Base-by-base conservation (phyloP, 2,329 filamentous ascomycete genomes). In the Thermoascus crustaceus region DNA sequence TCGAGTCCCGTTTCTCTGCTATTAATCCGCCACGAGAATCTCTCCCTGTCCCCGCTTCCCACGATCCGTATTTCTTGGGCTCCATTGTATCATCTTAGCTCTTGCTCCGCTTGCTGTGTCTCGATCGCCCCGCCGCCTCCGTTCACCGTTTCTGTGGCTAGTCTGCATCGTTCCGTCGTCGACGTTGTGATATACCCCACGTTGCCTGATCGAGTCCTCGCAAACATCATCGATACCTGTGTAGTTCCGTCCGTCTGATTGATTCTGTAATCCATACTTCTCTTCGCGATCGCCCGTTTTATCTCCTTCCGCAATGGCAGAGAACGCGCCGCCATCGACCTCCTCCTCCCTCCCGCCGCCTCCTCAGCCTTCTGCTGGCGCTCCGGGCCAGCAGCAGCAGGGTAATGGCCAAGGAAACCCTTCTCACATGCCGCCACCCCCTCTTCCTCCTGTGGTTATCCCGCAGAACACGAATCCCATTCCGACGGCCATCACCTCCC, bases 391-490 rank as follows among this genome's bases (percentile, higher is more conserved):
- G 49, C 60, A 54, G 47, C 62, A 64, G 59, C 82, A 85, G 65
- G 64, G 63, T 50, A 81, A 81, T 57, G 74, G 73, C 48, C 82
- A 85, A 66, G 66, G 71, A 45, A 80, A 80, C 58, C 73, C 78
- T 45, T 67, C 75, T 47, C 83, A 91, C 62, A 88, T 95, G 82
- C 83, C 85, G 40, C 88, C 89, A 38, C 87, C 87, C 43, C 83
- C 88, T 48, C 79, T 94, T 42, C 83, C 93, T 30, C 77, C 80
- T 35, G 75, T 83, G 47, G 78, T 82, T 61, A 96, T 96, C 55
- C 88, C 89, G 18, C 86, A 91, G 66, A 96, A 95, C 70, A 95
- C 78, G 57, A 95, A 95, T 57, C 85, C 88, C 30, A 91, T 95
- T 55, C 88, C 88, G 32, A 93, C 86, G 19, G 85, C 87, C 44